Base-by-base conservation (phyloP, 2,329 filamentous ascomycete genomes). In the Aspergillus niger region DNA sequence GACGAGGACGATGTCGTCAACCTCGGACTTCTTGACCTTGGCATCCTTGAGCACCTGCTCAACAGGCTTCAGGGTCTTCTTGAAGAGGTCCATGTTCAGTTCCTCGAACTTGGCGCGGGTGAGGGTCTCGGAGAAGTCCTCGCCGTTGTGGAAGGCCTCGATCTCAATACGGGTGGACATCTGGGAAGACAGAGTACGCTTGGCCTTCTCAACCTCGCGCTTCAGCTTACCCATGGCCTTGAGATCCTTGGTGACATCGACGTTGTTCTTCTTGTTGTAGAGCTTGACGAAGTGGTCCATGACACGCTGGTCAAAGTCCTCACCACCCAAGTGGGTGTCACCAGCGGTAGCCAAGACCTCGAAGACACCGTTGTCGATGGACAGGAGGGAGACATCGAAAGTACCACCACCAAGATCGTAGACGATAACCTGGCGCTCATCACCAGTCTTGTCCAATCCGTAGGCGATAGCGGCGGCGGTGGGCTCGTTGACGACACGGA, bases 171-270 rank as follows among this genome's bases (percentile, higher is more conserved):
- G 91, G 69, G 91, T 91, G 68, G 90, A 92, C 89, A 92, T 93
- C 83, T 96, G 92, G 69, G 91, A 95, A 75, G 91, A 97, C 59
- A 99, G 89, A 71, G 93, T 96, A 76, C 95, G 91, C 91, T 99
- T 99, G 82, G 95, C 95, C 89, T 97, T 97, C 82, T 99, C 95
- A 71, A 95, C 94, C 82, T 98, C 95, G 73, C 95, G 93, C 91
- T 98, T 98, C 72, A 99, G 88, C 85, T 98, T 99, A 83, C 93
- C 92, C 93, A 98, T 98, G 69, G 94, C 90, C 91, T 97, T 97
- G 68, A 89, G 82, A 76, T 98, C 92, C 85, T 96, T 96, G 82
- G 89, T 91, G 77, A 98, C 87, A 72, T 99, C 92, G 69, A 96
- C 92, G 71, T 81, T 82, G 85, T 97, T 86, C 87, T 97, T 95